Evolutionary conservation across 345 rosid species (phyloP), one percentile per base, ranked within the genome.

Genomic region (Capsella bursapastoris): DNA sequence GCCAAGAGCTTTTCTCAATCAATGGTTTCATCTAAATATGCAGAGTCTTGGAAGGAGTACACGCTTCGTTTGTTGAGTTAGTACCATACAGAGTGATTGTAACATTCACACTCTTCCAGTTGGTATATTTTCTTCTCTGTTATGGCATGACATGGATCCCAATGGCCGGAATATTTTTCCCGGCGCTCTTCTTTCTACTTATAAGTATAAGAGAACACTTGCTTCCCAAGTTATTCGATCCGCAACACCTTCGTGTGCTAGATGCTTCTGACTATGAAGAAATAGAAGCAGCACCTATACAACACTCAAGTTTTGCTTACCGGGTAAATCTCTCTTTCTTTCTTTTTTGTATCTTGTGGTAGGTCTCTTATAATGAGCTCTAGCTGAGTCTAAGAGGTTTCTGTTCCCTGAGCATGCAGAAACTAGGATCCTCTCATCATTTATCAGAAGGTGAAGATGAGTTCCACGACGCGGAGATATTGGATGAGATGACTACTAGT

Each of bases 131-230:
- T 62, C 80, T 87, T 5, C 38, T 90, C 10, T 93, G 97, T 43
- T 93, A 78, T 50, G 93, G 96, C 6, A 77, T 86, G 72, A 93
- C 98, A 58, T 87, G 94, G 95, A 86, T 93, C 51, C 98, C 97
- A 0, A 75, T 89, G 68, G 97, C 90, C 2, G 96, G 98, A 13
- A 85, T 93, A 51, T 76, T 93, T 73, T 93, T 93, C 72, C 98
- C 98, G 4, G 64, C 82, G 59, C 90, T 86, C 1, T 90, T 93
- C 84, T 89, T 93, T 65, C 49, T 90, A 51, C 97, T 93, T 68
- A 83, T 89, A 57, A 72, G 83, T 74, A 78, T 93, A 62, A 85
- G 97, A 64, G 90, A 93, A 28, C 74, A 88, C 62, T 35, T 89
- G 57, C 88, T 93, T 44, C 97, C 98, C 32, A 90, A 83, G 73